phyloP scores from a whole-genome alignment of 2,329 filamentous ascomycete genomes.

The Fusarium brevicatenulatum region DNA sequence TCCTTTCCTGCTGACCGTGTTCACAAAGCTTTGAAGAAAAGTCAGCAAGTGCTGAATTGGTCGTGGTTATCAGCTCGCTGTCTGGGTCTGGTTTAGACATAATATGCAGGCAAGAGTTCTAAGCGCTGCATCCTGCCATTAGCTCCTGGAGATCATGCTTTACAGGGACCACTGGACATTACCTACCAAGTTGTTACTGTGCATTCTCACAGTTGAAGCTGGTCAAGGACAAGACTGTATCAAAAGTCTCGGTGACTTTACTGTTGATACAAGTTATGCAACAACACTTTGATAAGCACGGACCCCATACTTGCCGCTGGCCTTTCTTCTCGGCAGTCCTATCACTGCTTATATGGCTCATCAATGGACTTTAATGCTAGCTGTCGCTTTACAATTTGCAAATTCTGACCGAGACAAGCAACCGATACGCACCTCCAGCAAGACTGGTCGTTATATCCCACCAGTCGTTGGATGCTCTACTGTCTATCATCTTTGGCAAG shows the following conservation, averaged over 20 bases:
- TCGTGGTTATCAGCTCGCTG: neutral
- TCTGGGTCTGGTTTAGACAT: neutral
- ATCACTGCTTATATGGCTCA: neutral
- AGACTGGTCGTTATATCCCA: neutral
- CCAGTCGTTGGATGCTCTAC: neutral
- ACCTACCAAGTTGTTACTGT: neutral
- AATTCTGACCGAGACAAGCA: neutral
- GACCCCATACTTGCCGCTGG: neutral
- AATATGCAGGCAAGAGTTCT: neutral
- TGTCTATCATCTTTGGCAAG: neutral
- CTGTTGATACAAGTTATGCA: neutral
- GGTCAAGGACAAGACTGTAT: neutral
- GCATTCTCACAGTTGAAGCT: neutral
- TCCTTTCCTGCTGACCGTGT: neutral
- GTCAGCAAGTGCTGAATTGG: slow-evolving; percentile 14
- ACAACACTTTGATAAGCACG: neutral
- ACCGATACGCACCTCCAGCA: neutral
- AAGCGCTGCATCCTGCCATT: neutral
- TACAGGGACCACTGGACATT: neutral
- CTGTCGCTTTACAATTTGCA: neutral
- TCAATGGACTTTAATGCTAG: neutral
- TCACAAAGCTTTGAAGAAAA: neutral
- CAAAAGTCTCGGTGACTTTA: neutral
- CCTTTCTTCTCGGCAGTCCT: neutral
- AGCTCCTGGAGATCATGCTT: neutral